phyloP scores from a whole-genome alignment of 2,329 filamentous ascomycete species.

The Microcera coccophila region DNA sequence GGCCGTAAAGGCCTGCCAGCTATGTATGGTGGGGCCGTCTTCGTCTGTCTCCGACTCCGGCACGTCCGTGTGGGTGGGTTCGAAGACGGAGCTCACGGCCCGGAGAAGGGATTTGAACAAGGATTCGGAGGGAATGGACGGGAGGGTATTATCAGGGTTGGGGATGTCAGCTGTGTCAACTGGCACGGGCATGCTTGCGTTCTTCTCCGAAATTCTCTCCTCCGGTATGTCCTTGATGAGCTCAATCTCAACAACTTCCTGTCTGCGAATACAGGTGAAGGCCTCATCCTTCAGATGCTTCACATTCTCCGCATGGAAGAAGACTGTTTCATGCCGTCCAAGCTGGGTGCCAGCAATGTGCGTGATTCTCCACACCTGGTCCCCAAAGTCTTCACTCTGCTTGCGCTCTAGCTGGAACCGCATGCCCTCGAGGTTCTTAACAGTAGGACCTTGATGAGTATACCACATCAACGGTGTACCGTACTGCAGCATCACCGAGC shows the following conservation, averaged over 20 bases:
- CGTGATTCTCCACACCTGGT: slow-evolving; percentile 64
- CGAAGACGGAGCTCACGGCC: slow-evolving; percentile 44
- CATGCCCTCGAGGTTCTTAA: slow-evolving; percentile 53
- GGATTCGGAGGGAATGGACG: slow-evolving; percentile 32
- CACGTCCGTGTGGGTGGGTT: slow-evolving; percentile 30
- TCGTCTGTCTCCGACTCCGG: slow-evolving; percentile 28
- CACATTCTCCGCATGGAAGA: slow-evolving; percentile 71
- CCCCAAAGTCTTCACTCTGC: slow-evolving; percentile 38
- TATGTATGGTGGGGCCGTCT: slow-evolving; percentile 40
- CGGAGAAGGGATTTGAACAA: slow-evolving; percentile 46
- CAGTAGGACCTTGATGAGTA: slow-evolving; percentile 39
- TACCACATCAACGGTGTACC: slow-evolving; percentile 34
- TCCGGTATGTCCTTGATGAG: slow-evolving; percentile 42
- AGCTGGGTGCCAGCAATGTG: slow-evolving; percentile 77
- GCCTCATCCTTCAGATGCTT: slow-evolving; percentile 76
- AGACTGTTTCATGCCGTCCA: slow-evolving; percentile 83
- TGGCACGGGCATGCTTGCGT: slow-evolving; percentile 20
- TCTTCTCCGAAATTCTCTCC: slow-evolving; percentile 23
- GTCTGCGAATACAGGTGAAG: slow-evolving; percentile 74
- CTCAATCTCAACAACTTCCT: slow-evolving; percentile 68
- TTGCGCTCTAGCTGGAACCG: slow-evolving; percentile 67
- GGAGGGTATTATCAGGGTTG: slow-evolving; percentile 7
- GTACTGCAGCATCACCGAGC: slow-evolving; percentile 31
- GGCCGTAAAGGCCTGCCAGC: slow-evolving; percentile 52
- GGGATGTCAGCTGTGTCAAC: slow-evolving; percentile 16